Evolutionary conservation across 768 basidiomycete genomes (phyloP).

Genomic region (Naematelia aurantialba): DNA sequence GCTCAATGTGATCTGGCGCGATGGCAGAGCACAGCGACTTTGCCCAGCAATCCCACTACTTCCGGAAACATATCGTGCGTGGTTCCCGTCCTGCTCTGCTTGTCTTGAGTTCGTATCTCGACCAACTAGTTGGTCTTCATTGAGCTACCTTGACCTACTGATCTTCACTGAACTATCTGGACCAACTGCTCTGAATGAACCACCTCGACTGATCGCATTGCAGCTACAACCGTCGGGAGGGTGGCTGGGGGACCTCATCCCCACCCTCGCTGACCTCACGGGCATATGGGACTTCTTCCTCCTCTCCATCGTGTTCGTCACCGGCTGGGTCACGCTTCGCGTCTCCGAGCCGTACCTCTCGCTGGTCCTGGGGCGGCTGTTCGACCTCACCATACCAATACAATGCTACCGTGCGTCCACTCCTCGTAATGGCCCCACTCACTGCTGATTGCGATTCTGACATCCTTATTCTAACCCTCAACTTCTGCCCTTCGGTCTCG

Average conservation of each 20-base stretch:
- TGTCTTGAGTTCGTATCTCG: not conserved
- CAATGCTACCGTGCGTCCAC: conserved; percentile 20
- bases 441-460: too few relatives aligned
- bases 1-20: not conserved
- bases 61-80: not conserved
- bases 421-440: too few relatives aligned
- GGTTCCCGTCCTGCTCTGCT: not conserved
- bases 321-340: conserved; percentile 14
- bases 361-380: conserved; percentile 14
- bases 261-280: conserved; percentile 9
- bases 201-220: not conserved
- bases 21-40: not conserved
- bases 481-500: not conserved
- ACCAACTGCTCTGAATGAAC: too few relatives aligned
- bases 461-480: not conserved
- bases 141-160: too few relatives aligned
- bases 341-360: conserved; percentile 9
- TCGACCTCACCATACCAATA: conserved; percentile 25
- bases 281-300: conserved; percentile 25
- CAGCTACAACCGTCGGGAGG: conserved; percentile 23
- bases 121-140: too few relatives aligned
- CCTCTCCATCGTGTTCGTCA: conserved; percentile 12
- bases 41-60: not conserved
- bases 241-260: conserved; percentile 21
- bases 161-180: too few relatives aligned